Conservation (phyloP, 2,329 filamentous ascomycete genomes). For the Trichoderma asperellum region DNA sequence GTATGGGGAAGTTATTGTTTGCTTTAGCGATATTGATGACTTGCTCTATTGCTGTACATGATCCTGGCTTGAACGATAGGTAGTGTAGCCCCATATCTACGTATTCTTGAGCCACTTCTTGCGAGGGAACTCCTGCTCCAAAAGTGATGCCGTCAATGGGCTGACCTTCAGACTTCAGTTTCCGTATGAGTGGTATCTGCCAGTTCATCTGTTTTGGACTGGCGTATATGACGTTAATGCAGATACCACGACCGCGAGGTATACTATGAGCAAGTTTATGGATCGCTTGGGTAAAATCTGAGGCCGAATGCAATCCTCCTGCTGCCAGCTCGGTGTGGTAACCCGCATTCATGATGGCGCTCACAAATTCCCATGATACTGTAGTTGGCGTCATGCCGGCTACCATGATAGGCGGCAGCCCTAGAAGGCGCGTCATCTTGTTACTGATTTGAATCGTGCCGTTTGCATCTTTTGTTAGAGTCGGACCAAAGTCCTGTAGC, state of each 20-base stretch:
- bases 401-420: no score
- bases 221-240: slow-evolving; percentile 88
- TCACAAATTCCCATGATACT: no score
- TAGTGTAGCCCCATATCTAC: slow-evolving; percentile 94
- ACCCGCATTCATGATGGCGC: no score
- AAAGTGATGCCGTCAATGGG: slow-evolving; percentile 92
- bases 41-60: slow-evolving; percentile 81
- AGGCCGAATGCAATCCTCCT: no score
- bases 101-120: slow-evolving; percentile 91
- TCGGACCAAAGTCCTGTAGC: no score
- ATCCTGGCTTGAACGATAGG: slow-evolving; percentile 93
- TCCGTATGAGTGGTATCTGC: slow-evolving; percentile 84
- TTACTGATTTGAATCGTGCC: no score
- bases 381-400: no score
- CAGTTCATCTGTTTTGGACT: slow-evolving; percentile 87
- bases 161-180: slow-evolving; percentile 80
- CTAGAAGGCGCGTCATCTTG: no score
- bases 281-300: no score
- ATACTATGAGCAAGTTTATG: no score
- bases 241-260: slow-evolving; percentile 73
- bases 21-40: slow-evolving; percentile 93
- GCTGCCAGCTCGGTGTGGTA: no score
- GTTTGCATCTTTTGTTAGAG: no score
- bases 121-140: slow-evolving; percentile 89
- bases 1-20: slow-evolving; percentile 87